Evolutionary conservation across 2,329 filamentous ascomycete species (phyloP).

Genomic region (Diaporthe velutina): DNA sequence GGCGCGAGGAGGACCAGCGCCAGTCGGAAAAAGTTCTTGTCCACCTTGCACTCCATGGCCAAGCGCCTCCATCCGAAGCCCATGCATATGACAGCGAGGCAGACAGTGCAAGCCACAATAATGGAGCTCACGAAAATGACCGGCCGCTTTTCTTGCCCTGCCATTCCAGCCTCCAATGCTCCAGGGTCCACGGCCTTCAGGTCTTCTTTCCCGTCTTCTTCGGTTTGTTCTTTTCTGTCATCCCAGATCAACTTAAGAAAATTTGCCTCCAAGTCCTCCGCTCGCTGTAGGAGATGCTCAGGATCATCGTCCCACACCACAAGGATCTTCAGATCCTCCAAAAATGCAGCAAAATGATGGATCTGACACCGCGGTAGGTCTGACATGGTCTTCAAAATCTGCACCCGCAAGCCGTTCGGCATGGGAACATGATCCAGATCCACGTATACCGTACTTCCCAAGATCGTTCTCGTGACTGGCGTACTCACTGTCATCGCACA

Average conservation of each 20-base stretch:
- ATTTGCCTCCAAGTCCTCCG: constrained; percentile 63
- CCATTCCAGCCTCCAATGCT: constrained; percentile 55
- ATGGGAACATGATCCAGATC: constrained; percentile 68
- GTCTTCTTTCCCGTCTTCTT: constrained; percentile 56
- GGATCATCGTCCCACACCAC: constrained; percentile 75
- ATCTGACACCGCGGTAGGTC: constrained; percentile 71
- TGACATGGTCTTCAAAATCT: constrained; percentile 70
- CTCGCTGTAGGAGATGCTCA: constrained; percentile 65
- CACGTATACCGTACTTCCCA: constrained; percentile 56
- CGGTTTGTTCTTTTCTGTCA: constrained; percentile 53
- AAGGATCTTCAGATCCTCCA: constrained; percentile 68
- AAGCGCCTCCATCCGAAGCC: constrained; percentile 33
- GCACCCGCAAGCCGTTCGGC: constrained; percentile 68
- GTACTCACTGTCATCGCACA: constrained; percentile 78
- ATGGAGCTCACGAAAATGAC: constrained; percentile 30
- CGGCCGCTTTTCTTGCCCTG: constrained; percentile 55
- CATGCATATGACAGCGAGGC: constrained; percentile 34
- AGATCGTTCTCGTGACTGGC: constrained; percentile 71
- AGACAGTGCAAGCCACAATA: constrained; percentile 32
- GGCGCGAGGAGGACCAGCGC: constrained; percentile 10
- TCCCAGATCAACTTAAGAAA: constrained; percentile 72
- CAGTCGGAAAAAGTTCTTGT: constrained; percentile 53
- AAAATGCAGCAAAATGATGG: constrained; percentile 76
- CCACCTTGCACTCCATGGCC: constrained; percentile 30
- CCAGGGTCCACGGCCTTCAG: constrained; percentile 54